Evolutionary conservation across 2,329 filamentous ascomycete genomes (phyloP).

Genomic region (Neurospora sp.): DNA sequence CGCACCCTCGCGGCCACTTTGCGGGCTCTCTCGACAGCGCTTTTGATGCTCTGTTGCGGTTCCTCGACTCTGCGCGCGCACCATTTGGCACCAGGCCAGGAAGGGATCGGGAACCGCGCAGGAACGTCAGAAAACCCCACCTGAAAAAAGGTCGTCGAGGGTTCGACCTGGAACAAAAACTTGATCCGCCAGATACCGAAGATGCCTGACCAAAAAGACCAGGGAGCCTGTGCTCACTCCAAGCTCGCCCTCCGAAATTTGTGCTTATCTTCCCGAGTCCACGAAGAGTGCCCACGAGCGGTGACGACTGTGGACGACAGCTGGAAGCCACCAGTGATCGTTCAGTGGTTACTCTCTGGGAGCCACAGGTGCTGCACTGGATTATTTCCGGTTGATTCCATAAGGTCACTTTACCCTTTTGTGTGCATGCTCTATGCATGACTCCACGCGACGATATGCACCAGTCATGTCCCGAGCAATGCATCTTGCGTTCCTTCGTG

Average conservation of each 20-base stretch:
- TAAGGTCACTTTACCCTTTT: not conserved
- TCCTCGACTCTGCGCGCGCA: not conserved
- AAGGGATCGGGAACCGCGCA: not conserved
- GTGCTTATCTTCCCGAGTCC: not conserved
- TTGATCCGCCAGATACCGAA: not conserved
- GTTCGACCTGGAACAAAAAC: not conserved
- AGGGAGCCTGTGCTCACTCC: not conserved
- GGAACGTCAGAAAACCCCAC: not conserved
- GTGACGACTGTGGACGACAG: not conserved
- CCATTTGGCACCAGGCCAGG: not conserved
- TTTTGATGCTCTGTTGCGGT: not conserved
- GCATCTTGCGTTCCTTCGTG: not conserved
- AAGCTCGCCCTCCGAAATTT: not conserved
- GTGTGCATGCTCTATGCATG: not conserved
- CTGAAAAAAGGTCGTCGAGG: not conserved
- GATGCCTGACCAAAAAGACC: not conserved
- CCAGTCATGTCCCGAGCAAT: not conserved
- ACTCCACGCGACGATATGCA: not conserved
- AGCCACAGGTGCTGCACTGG: not conserved
- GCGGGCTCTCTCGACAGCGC: not conserved
- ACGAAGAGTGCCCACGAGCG: not conserved
- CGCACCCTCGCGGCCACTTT: not conserved
- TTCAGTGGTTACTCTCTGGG: not conserved
- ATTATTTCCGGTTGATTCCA: not conserved
- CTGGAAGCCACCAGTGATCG: not conserved